These are phyloP conservation scores for Zymoseptoria crescenta DNA, from an alignment of 2,329 filamentous ascomycete genomes.

Conservation along the genomic window DNA sequence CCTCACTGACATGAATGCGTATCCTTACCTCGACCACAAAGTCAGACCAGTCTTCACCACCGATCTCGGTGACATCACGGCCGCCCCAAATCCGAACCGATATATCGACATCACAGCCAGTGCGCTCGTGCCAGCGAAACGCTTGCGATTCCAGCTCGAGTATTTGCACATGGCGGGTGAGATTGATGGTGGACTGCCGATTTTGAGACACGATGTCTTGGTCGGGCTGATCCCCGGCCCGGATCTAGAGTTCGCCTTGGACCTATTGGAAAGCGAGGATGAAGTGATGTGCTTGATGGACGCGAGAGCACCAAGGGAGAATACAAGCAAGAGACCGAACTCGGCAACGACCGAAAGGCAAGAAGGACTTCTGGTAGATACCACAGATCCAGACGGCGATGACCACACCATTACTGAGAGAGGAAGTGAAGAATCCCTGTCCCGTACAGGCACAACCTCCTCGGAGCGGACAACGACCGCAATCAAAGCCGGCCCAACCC, in stretches of 20 bases:
- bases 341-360: not conserved
- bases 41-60: conserved; percentile 84
- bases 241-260: conserved; percentile 86
- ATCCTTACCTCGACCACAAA: conserved; percentile 96
- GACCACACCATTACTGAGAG: not conserved
- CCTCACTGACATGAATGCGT: conserved; percentile 92
- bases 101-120: conserved; percentile 84
- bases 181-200: conserved; percentile 83
- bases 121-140: conserved; percentile 66
- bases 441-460: not conserved
- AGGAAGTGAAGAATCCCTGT: not conserved
- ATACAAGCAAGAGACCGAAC: conserved; percentile 11
- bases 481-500: not conserved
- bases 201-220: conserved; percentile 68
- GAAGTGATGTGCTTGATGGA: conserved; percentile 76
- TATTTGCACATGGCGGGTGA: conserved; percentile 77
- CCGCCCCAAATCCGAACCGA: conserved; percentile 63
- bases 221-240: conserved; percentile 90
- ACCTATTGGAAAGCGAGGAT: conserved; percentile 67
- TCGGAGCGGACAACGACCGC: not conserved
- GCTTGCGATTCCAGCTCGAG: conserved; percentile 73
- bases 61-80: conserved; percentile 78
- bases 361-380: not conserved
- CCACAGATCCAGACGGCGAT: conserved; percentile 5
- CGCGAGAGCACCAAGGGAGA: conserved; percentile 46